Evolutionary conservation across 2,329 filamentous ascomycete genomes (phyloP).

Genomic region (Sphaerostilbella broomeana): DNA sequence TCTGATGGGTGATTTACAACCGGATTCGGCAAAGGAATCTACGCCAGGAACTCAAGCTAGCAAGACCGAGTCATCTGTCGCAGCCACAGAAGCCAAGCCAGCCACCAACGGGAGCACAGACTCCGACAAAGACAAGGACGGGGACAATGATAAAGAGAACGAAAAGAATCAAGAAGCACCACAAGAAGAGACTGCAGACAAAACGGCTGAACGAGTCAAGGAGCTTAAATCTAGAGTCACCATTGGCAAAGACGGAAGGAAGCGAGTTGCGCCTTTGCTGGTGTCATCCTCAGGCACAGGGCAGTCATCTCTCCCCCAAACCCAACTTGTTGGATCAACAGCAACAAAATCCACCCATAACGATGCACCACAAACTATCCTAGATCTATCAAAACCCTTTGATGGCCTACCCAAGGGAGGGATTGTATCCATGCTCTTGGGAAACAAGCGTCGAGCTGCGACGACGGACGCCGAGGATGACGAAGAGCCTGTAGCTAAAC

Average conservation of each 20-base stretch:
- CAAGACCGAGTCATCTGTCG: slow-evolving; percentile 12
- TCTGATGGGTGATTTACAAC: slow-evolving; percentile 80
- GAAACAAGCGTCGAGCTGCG: slow-evolving; percentile 83
- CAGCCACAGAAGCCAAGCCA: slow-evolving; percentile 26
- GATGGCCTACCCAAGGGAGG: slow-evolving; percentile 90
- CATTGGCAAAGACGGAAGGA: slow-evolving; percentile 93
- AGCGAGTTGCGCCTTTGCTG: slow-evolving; percentile 84
- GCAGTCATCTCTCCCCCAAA: slow-evolving; percentile 81
- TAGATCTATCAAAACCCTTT: slow-evolving; percentile 90
- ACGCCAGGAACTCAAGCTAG: slow-evolving; percentile 41
- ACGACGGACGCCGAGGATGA: slow-evolving; percentile 72
- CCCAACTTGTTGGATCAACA: slow-evolving; percentile 74
- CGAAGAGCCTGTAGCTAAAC: slow-evolving; percentile 45
- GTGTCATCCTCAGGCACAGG: slow-evolving; percentile 85
- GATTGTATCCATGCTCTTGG: slow-evolving; percentile 75
- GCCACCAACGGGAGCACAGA: slow-evolving; percentile 34
- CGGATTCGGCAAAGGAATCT: slow-evolving; percentile 47
- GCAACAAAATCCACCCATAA: slow-evolving; percentile 55
- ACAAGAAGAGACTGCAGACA: slow-evolving; percentile 45
- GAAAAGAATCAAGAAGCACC: slow-evolving; percentile 14
- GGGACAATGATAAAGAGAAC: slow-evolving; percentile 4
- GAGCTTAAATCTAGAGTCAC: slow-evolving; percentile 84
- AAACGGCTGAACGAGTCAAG: slow-evolving; percentile 47
- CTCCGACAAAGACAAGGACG: slow-evolving; percentile 26
- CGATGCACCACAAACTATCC: slow-evolving; percentile 70